phyloP scores from a whole-genome alignment of 192 early-diverging fungal genomes.

The Dissophora globulifera region DNA sequence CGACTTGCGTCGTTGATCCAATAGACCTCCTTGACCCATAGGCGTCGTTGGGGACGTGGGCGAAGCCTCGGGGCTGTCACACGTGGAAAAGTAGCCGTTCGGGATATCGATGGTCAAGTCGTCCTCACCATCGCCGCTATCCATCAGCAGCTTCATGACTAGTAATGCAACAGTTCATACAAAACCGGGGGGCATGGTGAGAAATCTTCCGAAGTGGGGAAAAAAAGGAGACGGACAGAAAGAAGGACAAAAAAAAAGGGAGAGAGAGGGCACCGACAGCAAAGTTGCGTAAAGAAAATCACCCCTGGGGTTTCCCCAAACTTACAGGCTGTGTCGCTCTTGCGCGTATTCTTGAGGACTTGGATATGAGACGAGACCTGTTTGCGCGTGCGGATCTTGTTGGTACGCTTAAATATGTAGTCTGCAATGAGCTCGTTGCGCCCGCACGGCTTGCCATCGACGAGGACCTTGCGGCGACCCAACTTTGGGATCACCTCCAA shows the following conservation, averaged over 20 bases:
- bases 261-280: too few species aligned
- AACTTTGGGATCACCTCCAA: constrained; percentile 65
- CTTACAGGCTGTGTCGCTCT: constrained; percentile 65
- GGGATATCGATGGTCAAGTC: constrained; percentile 42
- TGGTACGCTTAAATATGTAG: constrained; percentile 76
- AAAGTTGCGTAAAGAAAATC: too few species aligned
- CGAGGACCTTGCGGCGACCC: constrained; percentile 62
- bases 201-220: not conserved
- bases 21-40: not conserved
- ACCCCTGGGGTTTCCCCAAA: not conserved
- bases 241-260: not conserved
- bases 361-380: constrained; percentile 87
- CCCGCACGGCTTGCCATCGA: constrained; percentile 67
- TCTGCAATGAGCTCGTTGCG: constrained; percentile 82
- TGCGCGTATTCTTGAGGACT: constrained; percentile 78
- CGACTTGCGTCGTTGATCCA: constrained; percentile 28
- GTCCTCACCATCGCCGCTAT: constrained; percentile 62
- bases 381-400: constrained; percentile 74
- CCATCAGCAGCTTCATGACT: constrained; percentile 67
- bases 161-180: too few species aligned
- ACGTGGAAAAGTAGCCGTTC: constrained; percentile 21
- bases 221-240: constrained; percentile 4
- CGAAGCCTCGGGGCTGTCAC: constrained; percentile 29
- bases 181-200: too few species aligned
- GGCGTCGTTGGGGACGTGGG: constrained; percentile 21